Base-by-base conservation (phyloP, 106 monocot species). In the Chionographis japonica region DNA sequence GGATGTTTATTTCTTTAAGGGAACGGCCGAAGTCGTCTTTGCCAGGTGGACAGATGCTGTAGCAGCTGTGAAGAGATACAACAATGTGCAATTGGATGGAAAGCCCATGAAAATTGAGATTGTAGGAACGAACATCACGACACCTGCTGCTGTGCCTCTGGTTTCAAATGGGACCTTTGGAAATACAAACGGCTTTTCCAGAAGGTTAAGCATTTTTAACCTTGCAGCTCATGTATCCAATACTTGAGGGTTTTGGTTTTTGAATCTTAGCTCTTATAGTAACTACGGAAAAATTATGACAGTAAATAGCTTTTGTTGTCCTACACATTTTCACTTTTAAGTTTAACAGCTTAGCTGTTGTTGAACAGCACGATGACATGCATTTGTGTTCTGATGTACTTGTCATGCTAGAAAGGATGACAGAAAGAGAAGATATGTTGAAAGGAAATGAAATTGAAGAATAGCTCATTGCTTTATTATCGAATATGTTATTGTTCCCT, bases 21-120 rank as follows among this genome's bases (percentile, higher is more conserved):
- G 92, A 60, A 95, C 94, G 3, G 94, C 94, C 41, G 94, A 95
- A 81, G 84, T 95, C 68, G 88, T 95, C 17, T 95, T 95, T 74
- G 65, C 91, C 54, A 83, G 88, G 55, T 60, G 78, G 51, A 64
- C 39, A 42, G 88, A 95, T 81, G 94, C 91, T 69, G 4, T 88
- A 63, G 85, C 90, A 40, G 94, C 94, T 68, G 85, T 95, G 17
- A 90, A 95, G 83, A 85, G 88, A 79, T 95, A 95, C 72, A 81
- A 95, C 72, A 78, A 85, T 73, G 94, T 95, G 57, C 85, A 83
- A 64, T 86, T 95, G 65, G 94, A 95, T 79, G 94, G 85, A 58
- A 90, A 86, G 63, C 90, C 90, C 1, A 94, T 94, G 94, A 94
- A 88, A 67, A 88, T 94, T 52, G 88, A 90, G 65, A 71, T 94